Percentiles rank a stretch among this genome's conserved stretches.
Evolutionary conservation across 306 rosid genomes (phyloP).

Genomic region (Calophaca sinica): DNA sequence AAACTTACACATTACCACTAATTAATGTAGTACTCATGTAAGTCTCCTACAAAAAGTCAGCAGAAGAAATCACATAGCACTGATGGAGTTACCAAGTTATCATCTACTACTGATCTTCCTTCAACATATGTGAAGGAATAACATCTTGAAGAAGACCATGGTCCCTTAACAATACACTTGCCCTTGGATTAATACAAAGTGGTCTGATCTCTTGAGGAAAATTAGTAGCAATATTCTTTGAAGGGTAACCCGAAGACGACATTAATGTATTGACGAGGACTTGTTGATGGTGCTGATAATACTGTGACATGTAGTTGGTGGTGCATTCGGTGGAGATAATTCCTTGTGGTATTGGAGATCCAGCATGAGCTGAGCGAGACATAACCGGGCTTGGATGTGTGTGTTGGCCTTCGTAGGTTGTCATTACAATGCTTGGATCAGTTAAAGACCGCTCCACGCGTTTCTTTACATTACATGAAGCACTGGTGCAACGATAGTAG

Average conservation of each 20-base stretch:
- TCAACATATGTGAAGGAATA: conserved; percentile 65
- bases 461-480: conserved; percentile 89
- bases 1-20: no score
- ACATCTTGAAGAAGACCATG: conserved; percentile 86
- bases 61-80: no score
- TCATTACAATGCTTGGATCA: conserved; percentile 79
- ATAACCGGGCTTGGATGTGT: conserved; percentile 75
- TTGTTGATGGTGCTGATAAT: conserved; percentile 46
- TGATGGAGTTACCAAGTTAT: not conserved
- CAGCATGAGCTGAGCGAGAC: conserved; percentile 50
- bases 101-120: conserved; percentile 52
- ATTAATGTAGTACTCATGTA: no score
- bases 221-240: conserved; percentile 12
- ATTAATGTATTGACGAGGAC: conserved; percentile 28
- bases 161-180: conserved; percentile 43
- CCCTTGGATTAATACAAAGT: conserved; percentile 47
- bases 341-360: not conserved
- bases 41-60: no score
- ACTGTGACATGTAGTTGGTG: conserved; percentile 42
- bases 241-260: conserved; percentile 46
- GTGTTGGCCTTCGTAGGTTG: conserved; percentile 96
- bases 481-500: conserved; percentile 92
- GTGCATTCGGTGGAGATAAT: no score
- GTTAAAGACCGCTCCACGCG: conserved; percentile 79
- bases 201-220: conserved; percentile 54